Evolutionary conservation across 2,329 filamentous ascomycete genomes (phyloP), one percentile per base, ranked within the genome.

Genomic region (Talaromyces sp.): DNA sequence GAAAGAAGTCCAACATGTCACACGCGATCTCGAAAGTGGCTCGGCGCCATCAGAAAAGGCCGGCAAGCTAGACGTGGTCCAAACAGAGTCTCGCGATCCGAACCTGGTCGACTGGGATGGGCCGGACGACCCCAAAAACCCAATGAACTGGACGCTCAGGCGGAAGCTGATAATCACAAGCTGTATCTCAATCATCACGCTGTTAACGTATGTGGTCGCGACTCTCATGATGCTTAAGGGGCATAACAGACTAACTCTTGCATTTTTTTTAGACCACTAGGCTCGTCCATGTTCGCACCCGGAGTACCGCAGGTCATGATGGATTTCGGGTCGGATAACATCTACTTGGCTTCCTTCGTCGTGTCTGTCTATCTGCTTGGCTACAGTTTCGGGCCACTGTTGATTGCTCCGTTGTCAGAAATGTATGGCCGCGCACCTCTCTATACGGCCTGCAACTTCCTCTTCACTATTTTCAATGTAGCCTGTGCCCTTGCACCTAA

Each of bases 351-450:
- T 3, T 75, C 83, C 9, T 82, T 87, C 68, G 81, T 84, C 12
- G 84, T 87, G 36, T 85, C 82, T 62, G 86, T 89, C 61, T 89
- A 86, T 68, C 73, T 88, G 2, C 73, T 88, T 0, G 85, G 85
- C 1, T 87, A 86, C 64, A 82, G 80, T 30, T 75, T 87, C 36
- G 85, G 85, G 0, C 85, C 85, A 0, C 72, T 88, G 4, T 77
- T 86, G 51, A 71, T 87, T 3, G 83, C 84, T 2, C 85, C 85
- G 0, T 66, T 87, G 31, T 85, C 82, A 1, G 88, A 90, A 69
- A 83, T 89, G 62, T 88, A 88, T 68, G 88, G 88, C 1, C 80
- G 87, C 7, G 73, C 83, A 9, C 73, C 80, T 7, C 74, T 90
- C 51, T 81, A 89, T 62, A 80, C 83, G 23, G 70, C 69, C 1